phyloP scores from a whole-genome alignment of 2,329 filamentous ascomycete species.

The Daldinia sp. region DNA sequence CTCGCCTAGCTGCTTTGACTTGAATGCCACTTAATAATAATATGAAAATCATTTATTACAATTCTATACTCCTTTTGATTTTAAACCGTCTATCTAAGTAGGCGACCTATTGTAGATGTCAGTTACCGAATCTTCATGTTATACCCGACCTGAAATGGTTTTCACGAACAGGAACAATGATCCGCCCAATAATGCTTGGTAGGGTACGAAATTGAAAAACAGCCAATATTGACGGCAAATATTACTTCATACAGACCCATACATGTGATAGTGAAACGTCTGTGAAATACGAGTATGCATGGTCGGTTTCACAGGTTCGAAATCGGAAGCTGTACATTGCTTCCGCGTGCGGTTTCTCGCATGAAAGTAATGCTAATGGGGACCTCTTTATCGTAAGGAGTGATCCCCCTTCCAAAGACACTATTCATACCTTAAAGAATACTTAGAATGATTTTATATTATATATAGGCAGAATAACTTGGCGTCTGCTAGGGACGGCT shows the following conservation, averaged over 20 bases:
- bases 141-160: too few relatives aligned
- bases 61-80: too few relatives aligned
- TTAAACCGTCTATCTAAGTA: too few relatives aligned
- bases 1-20: not conserved
- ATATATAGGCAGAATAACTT: not conserved
- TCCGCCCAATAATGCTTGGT: too few relatives aligned
- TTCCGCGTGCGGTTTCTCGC: slow-evolving; percentile 6
- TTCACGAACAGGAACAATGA: not conserved
- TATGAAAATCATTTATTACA: too few relatives aligned
- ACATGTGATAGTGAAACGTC: not conserved
- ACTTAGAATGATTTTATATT: not conserved
- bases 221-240: not conserved
- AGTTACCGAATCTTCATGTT: too few relatives aligned
- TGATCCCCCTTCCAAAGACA: not conserved
- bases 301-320: not conserved
- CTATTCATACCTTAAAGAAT: not conserved
- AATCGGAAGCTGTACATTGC: not conserved
- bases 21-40: not conserved
- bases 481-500: too few relatives aligned
- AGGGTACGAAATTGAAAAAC: not conserved
- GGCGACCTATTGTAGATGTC: too few relatives aligned
- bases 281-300: slow-evolving; percentile 4
- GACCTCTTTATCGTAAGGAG: not conserved
- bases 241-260: not conserved
- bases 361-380: not conserved